Percentiles rank a stretch among this genome's conserved stretches.
phyloP scores from a whole-genome alignment of 306 rosid genomes.

The Cicer chorassanicum region DNA sequence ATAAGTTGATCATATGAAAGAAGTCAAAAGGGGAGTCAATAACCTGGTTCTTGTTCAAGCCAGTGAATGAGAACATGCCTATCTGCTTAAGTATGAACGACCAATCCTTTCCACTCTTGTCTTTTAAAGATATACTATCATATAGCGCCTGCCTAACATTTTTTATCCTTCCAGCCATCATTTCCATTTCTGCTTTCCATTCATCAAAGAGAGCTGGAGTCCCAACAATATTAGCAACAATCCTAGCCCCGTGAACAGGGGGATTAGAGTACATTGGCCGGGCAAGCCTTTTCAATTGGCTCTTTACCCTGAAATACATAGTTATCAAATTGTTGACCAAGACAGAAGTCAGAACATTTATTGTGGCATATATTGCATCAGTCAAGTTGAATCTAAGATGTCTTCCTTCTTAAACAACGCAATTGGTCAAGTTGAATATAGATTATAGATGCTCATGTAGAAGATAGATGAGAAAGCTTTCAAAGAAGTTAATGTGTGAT shows the following conservation, averaged over 20 bases:
- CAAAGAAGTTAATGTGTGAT: neutral
- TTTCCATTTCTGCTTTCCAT: slow-evolving; percentile 98
- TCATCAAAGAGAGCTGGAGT: slow-evolving; percentile 75
- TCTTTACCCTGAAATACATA: slow-evolving; percentile 76
- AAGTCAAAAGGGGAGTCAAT: slow-evolving; percentile 12
- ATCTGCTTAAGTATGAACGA: slow-evolving; percentile 92
- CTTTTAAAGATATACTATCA: slow-evolving; percentile 74
- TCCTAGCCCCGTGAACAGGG: slow-evolving; percentile 91
- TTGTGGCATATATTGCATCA: neutral
- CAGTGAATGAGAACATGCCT: slow-evolving; percentile 98
- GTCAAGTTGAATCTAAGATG: slow-evolving; percentile 17
- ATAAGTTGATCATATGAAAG: neutral
- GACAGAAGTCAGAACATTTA: slow-evolving; percentile 15
- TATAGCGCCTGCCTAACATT: slow-evolving; percentile 82
- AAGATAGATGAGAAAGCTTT: neutral
- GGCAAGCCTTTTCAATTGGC: slow-evolving; percentile 95
- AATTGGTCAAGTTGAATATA: neutral
- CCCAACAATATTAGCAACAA: slow-evolving; percentile 95
- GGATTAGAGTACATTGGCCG: slow-evolving; percentile 99
- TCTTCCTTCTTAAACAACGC: slow-evolving; percentile 2
- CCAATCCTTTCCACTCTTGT: slow-evolving; percentile 97
- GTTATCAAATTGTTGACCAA: slow-evolving; percentile 38
- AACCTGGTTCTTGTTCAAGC: slow-evolving; percentile 87
- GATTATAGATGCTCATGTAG: neutral
- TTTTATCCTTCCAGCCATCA: slow-evolving; percentile 99